These are phyloP conservation scores for Pseudocohnilembus persalinus DNA, from an alignment of 169 alveolate species.

Conservation along the genomic window DNA sequence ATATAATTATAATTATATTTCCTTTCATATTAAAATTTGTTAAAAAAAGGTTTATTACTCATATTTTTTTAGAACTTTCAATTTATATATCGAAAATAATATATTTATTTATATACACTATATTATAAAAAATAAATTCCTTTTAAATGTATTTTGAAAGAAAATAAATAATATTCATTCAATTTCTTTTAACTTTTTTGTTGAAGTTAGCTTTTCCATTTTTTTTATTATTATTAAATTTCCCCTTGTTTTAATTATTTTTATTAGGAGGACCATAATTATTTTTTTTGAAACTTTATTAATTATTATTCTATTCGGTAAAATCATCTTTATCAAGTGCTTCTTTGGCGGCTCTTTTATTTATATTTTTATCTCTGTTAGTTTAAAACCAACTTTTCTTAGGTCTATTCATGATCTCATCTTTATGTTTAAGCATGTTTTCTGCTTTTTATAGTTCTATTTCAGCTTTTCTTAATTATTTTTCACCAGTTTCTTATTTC, in stretches of 20 bases:
- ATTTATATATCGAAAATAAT: too few relatives aligned
- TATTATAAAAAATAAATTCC: too few relatives aligned
- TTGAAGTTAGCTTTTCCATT: neutral
- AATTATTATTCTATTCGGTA: neutral
- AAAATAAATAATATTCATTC: too few relatives aligned
- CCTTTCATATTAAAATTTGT: too few relatives aligned
- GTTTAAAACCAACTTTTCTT: slow-evolving; percentile 53
- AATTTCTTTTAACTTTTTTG: neutral
- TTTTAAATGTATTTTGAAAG: too few relatives aligned
- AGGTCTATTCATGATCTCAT: slow-evolving; percentile 63
- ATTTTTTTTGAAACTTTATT: neutral
- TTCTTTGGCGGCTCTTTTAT: slow-evolving; percentile 35
- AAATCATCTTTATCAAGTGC: neutral
- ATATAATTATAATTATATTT: too few relatives aligned
- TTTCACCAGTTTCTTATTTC: slow-evolving; percentile 49
- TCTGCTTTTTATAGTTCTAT: slow-evolving; percentile 54
- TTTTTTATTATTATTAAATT: too few relatives aligned
- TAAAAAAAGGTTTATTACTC: too few relatives aligned
- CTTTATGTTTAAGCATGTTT: slow-evolving; percentile 48
- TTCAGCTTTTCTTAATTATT: slow-evolving; percentile 47
- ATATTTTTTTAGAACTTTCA: too few relatives aligned
- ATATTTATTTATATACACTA: too few relatives aligned
- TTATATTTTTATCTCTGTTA: slow-evolving; percentile 24
- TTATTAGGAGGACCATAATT: neutral
- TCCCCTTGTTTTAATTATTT: neutral